Evolutionary conservation across 2,329 filamentous ascomycete genomes (phyloP).

Genomic region (Pseudocercospora pini-densiflorae): DNA sequence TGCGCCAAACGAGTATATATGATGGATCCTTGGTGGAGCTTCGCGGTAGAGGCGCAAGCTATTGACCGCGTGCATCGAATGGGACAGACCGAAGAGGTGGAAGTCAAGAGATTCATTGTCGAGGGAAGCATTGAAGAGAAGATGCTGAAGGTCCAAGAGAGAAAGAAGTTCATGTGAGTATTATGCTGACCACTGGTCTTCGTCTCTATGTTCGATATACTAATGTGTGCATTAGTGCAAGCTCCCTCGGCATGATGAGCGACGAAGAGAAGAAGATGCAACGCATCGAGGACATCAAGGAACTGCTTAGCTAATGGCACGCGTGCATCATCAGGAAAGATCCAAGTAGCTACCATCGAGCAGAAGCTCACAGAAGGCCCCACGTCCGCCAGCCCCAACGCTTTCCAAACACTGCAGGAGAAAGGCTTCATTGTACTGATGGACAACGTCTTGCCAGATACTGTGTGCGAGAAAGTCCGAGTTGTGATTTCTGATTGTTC

Average conservation of each 20-base stretch:
- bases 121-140: slow-evolving; percentile 91
- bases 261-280: slow-evolving; percentile 92
- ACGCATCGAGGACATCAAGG: slow-evolving; percentile 90
- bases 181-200: too few relatives aligned
- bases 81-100: slow-evolving; percentile 86
- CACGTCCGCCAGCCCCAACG: background rate
- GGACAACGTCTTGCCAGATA: background rate
- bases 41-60: slow-evolving; percentile 92
- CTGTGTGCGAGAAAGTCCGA: background rate
- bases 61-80: slow-evolving; percentile 98
- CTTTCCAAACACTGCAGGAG: background rate
- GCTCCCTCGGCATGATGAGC: slow-evolving; percentile 89
- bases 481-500: background rate
- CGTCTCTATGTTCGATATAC: too few relatives aligned
- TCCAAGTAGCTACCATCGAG: background rate
- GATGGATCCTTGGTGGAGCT: slow-evolving; percentile 99
- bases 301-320: slow-evolving; percentile 69
- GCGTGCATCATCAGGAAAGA: background rate
- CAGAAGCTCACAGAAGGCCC: background rate
- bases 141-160: slow-evolving; percentile 90
- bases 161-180: slow-evolving; percentile 93
- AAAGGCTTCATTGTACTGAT: background rate
- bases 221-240: slow-evolving; percentile 65
- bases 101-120: slow-evolving; percentile 86
- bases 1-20: slow-evolving; percentile 89